Percentiles rank a stretch among this genome's conserved stretches.
Evolutionary conservation across 768 basidiomycete species (phyloP).

Genomic region (Dendrothele bispora): DNA sequence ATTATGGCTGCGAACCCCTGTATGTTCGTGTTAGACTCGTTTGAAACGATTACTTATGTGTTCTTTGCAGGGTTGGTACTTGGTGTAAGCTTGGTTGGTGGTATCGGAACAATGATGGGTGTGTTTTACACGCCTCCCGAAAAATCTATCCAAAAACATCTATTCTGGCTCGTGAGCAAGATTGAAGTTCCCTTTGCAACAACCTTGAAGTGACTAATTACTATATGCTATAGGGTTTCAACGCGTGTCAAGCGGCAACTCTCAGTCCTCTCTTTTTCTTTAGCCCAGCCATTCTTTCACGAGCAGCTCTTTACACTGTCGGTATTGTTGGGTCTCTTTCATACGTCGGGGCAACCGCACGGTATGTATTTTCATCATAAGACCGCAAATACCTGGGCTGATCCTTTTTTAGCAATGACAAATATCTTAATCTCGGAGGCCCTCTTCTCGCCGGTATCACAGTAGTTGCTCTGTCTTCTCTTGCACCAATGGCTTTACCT

Average conservation of each 20-base stretch:
- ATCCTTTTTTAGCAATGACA: slow-evolving; percentile 57
- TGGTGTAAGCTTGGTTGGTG: slow-evolving; percentile 75
- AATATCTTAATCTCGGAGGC: slow-evolving; percentile 83
- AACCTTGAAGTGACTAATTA: slow-evolving; percentile 11
- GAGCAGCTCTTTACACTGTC: slow-evolving; percentile 85
- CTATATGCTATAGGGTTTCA: slow-evolving; percentile 59
- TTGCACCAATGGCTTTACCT: slow-evolving; percentile 89
- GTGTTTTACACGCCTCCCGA: slow-evolving; percentile 78
- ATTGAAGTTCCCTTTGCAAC: background rate
- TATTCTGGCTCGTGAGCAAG: slow-evolving; percentile 71
- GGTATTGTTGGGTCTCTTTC: slow-evolving; percentile 85
- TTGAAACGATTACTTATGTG: background rate
- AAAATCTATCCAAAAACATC: slow-evolving; percentile 71
- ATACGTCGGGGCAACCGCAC: slow-evolving; percentile 88
- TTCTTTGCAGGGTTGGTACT: slow-evolving; percentile 70
- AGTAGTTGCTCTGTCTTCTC: slow-evolving; percentile 81
- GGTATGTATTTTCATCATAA: slow-evolving; percentile 37
- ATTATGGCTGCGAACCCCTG: slow-evolving; percentile 87
- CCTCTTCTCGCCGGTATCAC: slow-evolving; percentile 88
- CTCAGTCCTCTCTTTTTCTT: slow-evolving; percentile 89
- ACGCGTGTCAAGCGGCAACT: slow-evolving; percentile 83
- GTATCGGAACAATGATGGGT: slow-evolving; percentile 86
- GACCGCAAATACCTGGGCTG: background rate
- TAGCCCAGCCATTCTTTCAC: slow-evolving; percentile 78
- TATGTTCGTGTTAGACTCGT: slow-evolving; percentile 27